Base-by-base conservation (phyloP, 176 grass and related monocot genomes). In the Olyra latifolia region DNA sequence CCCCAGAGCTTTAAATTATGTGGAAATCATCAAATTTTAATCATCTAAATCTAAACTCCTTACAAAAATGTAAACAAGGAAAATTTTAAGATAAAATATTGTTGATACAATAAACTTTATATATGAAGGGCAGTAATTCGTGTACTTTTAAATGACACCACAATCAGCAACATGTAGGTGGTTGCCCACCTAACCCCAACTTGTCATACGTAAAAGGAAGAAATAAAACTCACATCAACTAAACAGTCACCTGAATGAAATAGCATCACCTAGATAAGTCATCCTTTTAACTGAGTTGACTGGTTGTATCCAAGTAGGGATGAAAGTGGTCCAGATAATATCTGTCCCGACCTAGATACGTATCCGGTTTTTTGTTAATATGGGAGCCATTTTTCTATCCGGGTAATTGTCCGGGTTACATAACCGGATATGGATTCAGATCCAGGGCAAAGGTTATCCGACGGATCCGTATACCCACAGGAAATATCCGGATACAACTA, bases 171-270 rank as follows among this genome's bases (percentile, higher is more conserved):
- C 5, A 22, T 48, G 42, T 63, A 63, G 58, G 10, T 63, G 6
- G 15, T 23, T 23, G 59, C 20, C 8, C 32, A 4, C 32, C 32
- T 1, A 35, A 35, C 32, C 28, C 24, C 67, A 32, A n/a, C 19
- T 23, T 74, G 52, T 56, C 52, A 56, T 75, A 75, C 58, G 13
- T 27, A 59, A 24, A 59, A 55, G 15, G 12, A 42, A 75, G 15
- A 46, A 30, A 62, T 1, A 62, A 62, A 62, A 2, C 19, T 14
- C 74, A 46, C 2, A 46, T 60, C 5, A 28, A 19, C 39, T 6
- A 76, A 28, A 75, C 47, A 78, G 2, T 60, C 17, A 85, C 19
- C 19, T 83, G 11, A 43, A 32, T 50, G 30, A 71, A 49, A 52
- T 4, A 62, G 2, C 30, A 44, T 71, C 35, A 56, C 46, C 24